phyloP scores from a whole-genome alignment of 2,329 filamentous ascomycete genomes.

The Mycosphaerella arachidis region DNA sequence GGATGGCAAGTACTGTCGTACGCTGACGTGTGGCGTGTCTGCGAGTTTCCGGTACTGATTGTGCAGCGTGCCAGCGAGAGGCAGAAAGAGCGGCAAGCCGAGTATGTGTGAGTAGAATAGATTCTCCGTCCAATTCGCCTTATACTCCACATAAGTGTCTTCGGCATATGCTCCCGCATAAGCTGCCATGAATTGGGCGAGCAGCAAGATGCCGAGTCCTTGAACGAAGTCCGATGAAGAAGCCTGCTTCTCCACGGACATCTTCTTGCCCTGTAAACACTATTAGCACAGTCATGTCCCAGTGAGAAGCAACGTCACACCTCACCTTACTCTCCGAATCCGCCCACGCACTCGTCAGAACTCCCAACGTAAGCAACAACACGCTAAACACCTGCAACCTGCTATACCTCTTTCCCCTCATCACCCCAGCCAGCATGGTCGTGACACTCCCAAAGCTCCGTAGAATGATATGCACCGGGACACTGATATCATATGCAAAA shows the following conservation, averaged over 20 bases:
- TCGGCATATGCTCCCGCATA: slow-evolving; percentile 96
- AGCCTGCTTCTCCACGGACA: slow-evolving; percentile 38
- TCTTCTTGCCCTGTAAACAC: slow-evolving; percentile 38
- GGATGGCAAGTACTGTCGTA: slow-evolving; percentile 10
- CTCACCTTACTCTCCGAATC: slow-evolving; percentile 78
- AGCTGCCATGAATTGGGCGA: slow-evolving; percentile 85
- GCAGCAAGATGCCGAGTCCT: slow-evolving; percentile 75
- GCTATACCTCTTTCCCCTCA: slow-evolving; percentile 82
- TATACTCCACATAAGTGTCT: slow-evolving; percentile 78
- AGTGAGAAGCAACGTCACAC: not conserved
- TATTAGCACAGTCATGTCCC: slow-evolving; percentile 9
- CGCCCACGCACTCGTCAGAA: slow-evolving; percentile 82
- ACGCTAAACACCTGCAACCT: slow-evolving; percentile 77
- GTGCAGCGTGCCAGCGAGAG: slow-evolving; percentile 62
- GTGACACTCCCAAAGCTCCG: slow-evolving; percentile 93
- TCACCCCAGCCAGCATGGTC: slow-evolving; percentile 83
- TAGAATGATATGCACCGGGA: slow-evolving; percentile 94
- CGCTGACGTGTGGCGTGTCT: slow-evolving; percentile 47
- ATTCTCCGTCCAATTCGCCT: slow-evolving; percentile 90
- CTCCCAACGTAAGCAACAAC: slow-evolving; percentile 74
- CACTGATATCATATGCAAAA: slow-evolving; percentile 93
- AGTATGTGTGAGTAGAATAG: slow-evolving; percentile 85
- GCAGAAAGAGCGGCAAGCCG: slow-evolving; percentile 70
- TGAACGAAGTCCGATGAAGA: slow-evolving; percentile 52
- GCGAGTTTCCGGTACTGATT: slow-evolving; percentile 61